Evolutionary conservation across 2,329 filamentous ascomycete species (phyloP), one percentile per base, ranked within the genome.

Genomic region (Trichoderma brevicompactum): DNA sequence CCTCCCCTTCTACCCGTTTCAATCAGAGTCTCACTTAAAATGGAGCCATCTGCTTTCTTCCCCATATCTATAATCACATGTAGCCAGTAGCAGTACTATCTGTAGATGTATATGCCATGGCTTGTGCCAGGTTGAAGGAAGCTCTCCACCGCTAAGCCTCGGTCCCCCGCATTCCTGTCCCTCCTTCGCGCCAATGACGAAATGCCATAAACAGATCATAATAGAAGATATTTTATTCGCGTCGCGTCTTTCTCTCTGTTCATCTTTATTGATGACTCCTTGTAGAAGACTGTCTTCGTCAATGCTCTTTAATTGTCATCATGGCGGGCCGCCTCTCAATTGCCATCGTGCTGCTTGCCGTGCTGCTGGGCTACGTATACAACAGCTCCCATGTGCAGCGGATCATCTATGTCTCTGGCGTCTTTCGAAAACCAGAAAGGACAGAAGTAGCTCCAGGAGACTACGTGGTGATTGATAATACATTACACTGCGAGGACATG

Each of bases 401-500:
- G 13, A 23, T 50, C 7, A 46, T 64, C 7, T 13, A 65, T 0
- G 71, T 77, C 0, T 28, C 72, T 0, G 77, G 77, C 10, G 13
- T 75, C 5, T 72, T 74, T 34, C 72, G 76, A 13, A 61, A 59
- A 8, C 68, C 69, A 3, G 59, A 46, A 5, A 72, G 69, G 12
- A 75, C 71, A 0, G 15, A 65, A 0, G n/a, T 74, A 5, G 34
- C 65, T 6, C 46, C 64, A 2, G 67, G 75, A 4, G 75, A 78
- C 23, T 70, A 84, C 1, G 69, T 79, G 6, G 67, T 70, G 9
- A 83, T 89, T 9, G 72, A 79, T 0, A 82, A 85, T 67, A 88
- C 86, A 0, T 72, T 78, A 2, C 78, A 85, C 15, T 88, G 86
- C 70, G 87, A 89, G 69, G 87, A 89, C 67, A 54, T 89, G 3